Base-by-base conservation (phyloP, 768 basidiomycete genomes). In the Dentipellis sp. region DNA sequence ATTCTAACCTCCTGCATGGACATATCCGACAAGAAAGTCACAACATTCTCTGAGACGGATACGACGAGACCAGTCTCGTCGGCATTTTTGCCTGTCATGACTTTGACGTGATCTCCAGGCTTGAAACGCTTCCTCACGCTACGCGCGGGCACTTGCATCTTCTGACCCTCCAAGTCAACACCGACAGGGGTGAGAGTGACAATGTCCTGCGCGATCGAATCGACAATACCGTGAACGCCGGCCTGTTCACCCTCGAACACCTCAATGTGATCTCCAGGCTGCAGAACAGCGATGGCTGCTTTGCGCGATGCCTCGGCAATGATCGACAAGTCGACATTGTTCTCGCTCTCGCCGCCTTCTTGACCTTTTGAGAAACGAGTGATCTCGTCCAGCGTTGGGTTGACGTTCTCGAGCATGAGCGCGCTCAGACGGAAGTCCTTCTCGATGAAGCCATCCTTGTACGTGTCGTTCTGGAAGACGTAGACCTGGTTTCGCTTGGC, bases 21-120 rank as follows among this genome's bases (percentile, higher is more conserved):
- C 83, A 98, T 90, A 67, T 98, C 97, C n/a, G 92, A 95, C 62
- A 97, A 71, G 74, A 98, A 94, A 1, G 95, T 97, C 14, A 98
- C 90, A 22, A 93, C 83, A 52, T 94, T 91, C 64, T 91, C 91
- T 4, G 87, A 77, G 17, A 94, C 86, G 19, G 92, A 87, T 21
- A 98, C 88, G 38, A 99, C 95, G 63, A 98, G 78, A 74, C 97
- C 97, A 3, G 94, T 94, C 70, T 97, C 94, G 64, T 97, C 91
- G 8, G 83, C 81, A 66, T 97, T 97, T 70, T 93, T 86, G 21
- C 97, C 97, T 14, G 85, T 79, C 85, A 98, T 93, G 56, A 98
- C 95, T 72, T 98, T 98, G 71, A 99, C 93, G 65, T 99, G 97
- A 71, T 98, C 95, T 65, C 97, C 97, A 55, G 93, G 80, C 67